Percentiles rank a stretch among this genome's conserved stretches.
Conservation (phyloP, 257 asterid genomes). For the Nicotiana obtusifolia region DNA sequence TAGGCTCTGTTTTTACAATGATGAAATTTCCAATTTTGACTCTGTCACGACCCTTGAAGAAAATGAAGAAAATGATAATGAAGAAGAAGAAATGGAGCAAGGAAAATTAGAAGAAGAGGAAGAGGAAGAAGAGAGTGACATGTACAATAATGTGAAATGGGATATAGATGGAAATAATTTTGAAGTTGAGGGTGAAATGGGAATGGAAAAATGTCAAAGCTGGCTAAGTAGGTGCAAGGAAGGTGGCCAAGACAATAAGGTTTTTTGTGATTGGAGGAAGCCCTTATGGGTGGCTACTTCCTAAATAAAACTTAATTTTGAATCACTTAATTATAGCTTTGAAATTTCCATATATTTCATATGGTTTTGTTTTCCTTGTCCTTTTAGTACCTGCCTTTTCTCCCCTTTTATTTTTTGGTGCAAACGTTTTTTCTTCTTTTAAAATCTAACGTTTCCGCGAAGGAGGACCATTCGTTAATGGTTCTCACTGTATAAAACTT, state of each 20-base stretch:
- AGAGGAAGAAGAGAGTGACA: slow-evolving; percentile 14
- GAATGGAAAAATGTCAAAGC: slow-evolving; percentile 36
- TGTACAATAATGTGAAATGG: not conserved
- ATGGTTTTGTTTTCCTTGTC: not conserved
- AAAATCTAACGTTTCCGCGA: not conserved
- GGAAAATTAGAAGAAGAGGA: slow-evolving; percentile 15
- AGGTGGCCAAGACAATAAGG: slow-evolving; percentile 40
- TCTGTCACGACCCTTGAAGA: not conserved
- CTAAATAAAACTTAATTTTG: slow-evolving; percentile 13
- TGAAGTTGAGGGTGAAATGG: slow-evolving; percentile 40
- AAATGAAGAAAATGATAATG: slow-evolving; percentile 6
- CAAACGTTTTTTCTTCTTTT: not conserved
- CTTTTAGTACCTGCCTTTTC: not conserved
- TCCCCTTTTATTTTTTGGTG: not conserved
- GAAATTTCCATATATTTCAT: not conserved
- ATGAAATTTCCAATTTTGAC: not conserved
- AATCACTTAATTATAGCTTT: slow-evolving; percentile 3
- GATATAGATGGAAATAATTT: slow-evolving; percentile 27
- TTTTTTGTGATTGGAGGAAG: slow-evolving; percentile 49
- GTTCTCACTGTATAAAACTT: not conserved
- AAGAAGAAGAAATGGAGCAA: not conserved
- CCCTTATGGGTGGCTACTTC: slow-evolving; percentile 42
- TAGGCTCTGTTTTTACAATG: slow-evolving; percentile 32
- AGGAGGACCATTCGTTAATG: not conserved
- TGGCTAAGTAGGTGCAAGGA: slow-evolving; percentile 52